These are phyloP conservation scores for Lepidium sativum DNA, from an alignment of 345 rosid species.

Conservation along the genomic window DNA sequence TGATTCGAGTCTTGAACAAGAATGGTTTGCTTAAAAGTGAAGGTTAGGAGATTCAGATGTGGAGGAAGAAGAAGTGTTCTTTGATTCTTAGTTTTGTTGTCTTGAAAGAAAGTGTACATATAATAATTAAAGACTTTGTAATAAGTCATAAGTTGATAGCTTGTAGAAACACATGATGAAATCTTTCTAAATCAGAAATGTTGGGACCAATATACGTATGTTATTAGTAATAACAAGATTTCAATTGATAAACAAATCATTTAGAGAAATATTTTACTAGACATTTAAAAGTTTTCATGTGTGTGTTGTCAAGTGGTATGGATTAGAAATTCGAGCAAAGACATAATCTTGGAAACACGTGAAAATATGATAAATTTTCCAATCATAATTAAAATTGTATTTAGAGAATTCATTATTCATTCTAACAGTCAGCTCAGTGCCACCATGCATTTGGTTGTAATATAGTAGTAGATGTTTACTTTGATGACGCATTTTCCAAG, in stretches of 20 bases:
- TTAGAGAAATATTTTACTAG: no score
- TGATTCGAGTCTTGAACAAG: not conserved
- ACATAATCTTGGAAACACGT: no score
- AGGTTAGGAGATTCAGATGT: not conserved
- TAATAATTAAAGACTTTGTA: constrained; percentile 2
- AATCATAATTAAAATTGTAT: no score
- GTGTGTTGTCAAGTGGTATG: no score
- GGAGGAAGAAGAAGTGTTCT: constrained; percentile 9
- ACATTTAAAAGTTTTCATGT: no score
- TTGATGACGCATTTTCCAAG: not conserved
- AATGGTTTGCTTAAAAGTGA: not conserved
- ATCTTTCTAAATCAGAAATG: no score
- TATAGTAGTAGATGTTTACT: not conserved
- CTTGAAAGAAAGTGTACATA: constrained; percentile 11
- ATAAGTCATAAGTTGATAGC: not conserved
- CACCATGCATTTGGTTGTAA: not conserved
- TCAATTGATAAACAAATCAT: no score
- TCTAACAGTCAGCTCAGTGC: not conserved
- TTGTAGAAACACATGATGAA: not conserved
- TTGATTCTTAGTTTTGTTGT: constrained; percentile 6
- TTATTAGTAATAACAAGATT: no score
- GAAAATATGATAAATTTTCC: no score
- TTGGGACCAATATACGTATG: no score
- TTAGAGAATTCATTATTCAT: no score
- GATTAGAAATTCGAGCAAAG: no score